Percentiles rank a stretch among this genome's conserved stretches.
These are phyloP conservation scores for Cardamine chenopodiifolia DNA, from an alignment of 345 rosid species.

Conservation along the genomic window DNA sequence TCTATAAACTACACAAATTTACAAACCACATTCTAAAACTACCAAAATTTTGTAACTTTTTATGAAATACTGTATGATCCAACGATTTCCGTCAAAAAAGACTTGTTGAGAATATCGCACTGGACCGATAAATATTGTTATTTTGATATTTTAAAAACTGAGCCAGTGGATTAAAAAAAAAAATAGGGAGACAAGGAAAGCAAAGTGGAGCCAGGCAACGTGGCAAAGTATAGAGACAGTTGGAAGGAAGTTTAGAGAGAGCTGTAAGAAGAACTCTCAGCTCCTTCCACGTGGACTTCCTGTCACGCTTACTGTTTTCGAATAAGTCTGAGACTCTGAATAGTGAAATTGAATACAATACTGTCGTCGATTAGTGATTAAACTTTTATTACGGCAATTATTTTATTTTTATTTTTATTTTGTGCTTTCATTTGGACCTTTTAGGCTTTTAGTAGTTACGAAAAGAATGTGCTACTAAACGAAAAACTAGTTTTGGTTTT, in stretches of 20 bases:
- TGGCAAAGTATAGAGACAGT: constrained; percentile 57
- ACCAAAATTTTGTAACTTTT: neutral
- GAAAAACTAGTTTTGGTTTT: neutral
- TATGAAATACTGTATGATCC: neutral
- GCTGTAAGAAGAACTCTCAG: constrained; percentile 53
- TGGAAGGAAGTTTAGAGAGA: constrained; percentile 29
- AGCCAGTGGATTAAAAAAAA: neutral
- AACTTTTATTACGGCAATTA: neutral
- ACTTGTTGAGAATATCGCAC: neutral
- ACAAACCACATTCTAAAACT: neutral
- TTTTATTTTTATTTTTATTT: too few relatives aligned
- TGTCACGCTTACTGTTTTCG: constrained; percentile 28
- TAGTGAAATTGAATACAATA: neutral
- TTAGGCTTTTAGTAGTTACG: neutral
- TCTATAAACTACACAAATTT: neutral
- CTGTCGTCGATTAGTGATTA: neutral
- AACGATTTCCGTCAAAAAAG: neutral
- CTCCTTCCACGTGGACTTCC: constrained; percentile 51
- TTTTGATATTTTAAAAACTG: neutral
- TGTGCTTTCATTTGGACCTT: neutral
- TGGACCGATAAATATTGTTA: neutral
- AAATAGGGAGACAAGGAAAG: neutral
- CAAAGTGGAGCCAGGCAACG: constrained; percentile 40
- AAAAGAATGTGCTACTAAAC: neutral
- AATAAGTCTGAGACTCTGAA: neutral